phyloP scores from a whole-genome alignment of 805 yeast genomes.

The Priceomyces carsonii region DNA sequence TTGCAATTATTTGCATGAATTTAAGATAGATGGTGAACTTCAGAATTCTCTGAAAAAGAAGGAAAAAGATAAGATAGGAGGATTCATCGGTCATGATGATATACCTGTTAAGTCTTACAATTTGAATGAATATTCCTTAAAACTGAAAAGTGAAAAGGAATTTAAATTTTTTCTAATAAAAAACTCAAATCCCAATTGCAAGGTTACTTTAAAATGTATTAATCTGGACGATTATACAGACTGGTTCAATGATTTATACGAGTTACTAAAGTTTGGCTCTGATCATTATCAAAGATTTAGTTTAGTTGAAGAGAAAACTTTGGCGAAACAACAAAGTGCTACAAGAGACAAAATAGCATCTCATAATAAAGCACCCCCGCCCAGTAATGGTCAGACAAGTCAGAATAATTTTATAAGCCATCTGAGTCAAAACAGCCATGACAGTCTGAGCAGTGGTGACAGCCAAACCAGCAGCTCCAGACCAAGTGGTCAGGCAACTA shows the following conservation, averaged over 20 bases:
- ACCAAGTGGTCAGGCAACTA: not conserved
- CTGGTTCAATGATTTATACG: conserved; percentile 59
- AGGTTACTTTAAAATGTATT: conserved; percentile 46
- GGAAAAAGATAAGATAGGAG: conserved; percentile 37
- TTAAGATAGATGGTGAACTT: conserved; percentile 29
- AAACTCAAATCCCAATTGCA: conserved; percentile 26
- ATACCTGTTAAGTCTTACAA: conserved; percentile 42
- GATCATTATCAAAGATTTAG: conserved; percentile 51
- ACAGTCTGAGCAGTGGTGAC: not conserved
- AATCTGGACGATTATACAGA: conserved; percentile 43
- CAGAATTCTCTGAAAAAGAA: conserved; percentile 11
- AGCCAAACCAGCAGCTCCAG: not conserved
- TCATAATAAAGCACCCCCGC: not conserved
- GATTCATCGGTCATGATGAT: conserved; percentile 41
- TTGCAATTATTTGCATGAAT: conserved; percentile 45
- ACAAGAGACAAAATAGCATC: conserved; percentile 22
- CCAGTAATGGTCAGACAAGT: not conserved
- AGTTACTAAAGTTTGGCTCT: conserved; percentile 47
- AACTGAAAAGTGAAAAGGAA: conserved; percentile 30
- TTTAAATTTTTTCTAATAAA: conserved; percentile 36
- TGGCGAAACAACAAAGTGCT: too few species aligned
- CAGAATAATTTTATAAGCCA: not conserved
- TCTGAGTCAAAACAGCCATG: not conserved
- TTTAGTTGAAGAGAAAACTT: conserved; percentile 45
- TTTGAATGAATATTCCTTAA: conserved; percentile 36